These are phyloP conservation scores for Tetrapisispora arboricola DNA, from an alignment of 805 yeast species.

Conservation along the genomic window DNA sequence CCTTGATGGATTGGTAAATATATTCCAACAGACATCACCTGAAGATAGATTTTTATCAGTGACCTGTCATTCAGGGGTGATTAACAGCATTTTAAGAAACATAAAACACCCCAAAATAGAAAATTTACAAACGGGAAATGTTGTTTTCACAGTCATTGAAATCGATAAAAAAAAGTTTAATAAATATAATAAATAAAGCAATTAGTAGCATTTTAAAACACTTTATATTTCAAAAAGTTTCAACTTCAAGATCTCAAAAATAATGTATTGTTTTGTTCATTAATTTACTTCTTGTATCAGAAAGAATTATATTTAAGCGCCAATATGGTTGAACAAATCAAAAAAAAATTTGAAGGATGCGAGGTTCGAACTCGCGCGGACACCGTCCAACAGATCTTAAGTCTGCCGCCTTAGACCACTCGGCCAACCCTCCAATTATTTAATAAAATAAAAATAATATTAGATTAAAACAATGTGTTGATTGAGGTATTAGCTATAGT, in stretches of 20 bases:
- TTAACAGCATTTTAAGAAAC: conserved; percentile 40
- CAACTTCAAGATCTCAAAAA: no score
- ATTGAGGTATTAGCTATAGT: no score
- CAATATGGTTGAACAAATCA: no score
- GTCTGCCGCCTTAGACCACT: conserved; percentile 1
- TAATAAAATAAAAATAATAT: neutral
- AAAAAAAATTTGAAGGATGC: conserved; percentile 1
- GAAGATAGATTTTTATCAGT: conserved; percentile 32
- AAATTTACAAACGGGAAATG: conserved; percentile 51
- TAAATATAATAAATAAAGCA: neutral
- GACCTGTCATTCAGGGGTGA: conserved; percentile 56
- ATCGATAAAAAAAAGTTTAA: conserved; percentile 2
- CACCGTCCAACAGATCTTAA: conserved; percentile 2
- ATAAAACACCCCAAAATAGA: conserved; percentile 46
- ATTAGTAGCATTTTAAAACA: no score
- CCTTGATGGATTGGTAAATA: conserved; percentile 29
- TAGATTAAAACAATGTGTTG: neutral
- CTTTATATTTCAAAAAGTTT: no score
- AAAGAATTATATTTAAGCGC: no score
- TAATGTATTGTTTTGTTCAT: no score
- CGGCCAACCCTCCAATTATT: conserved; percentile 1
- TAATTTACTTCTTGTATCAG: no score
- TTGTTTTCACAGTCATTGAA: conserved; percentile 48
- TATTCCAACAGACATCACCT: conserved; percentile 31
- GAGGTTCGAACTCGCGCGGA: conserved; percentile 2